These are phyloP conservation scores for Vitis cinerea DNA, from an alignment of 164 flowering plant species.

Conservation along the genomic window DNA sequence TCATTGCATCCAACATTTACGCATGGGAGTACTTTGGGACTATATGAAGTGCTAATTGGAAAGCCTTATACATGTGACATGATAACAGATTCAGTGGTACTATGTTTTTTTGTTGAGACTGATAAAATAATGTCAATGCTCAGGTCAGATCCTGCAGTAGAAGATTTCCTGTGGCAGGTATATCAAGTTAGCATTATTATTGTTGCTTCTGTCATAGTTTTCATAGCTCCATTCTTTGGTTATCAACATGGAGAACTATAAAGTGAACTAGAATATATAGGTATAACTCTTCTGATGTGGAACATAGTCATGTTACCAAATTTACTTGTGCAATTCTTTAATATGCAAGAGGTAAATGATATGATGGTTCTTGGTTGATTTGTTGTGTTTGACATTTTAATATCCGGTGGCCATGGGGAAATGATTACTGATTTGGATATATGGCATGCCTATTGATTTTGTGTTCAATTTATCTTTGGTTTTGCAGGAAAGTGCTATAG, in stretches of 20 bases:
- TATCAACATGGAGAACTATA: background rate
- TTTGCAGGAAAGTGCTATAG: constrained; percentile 74
- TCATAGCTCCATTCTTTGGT: background rate
- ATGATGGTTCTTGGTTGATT: too few species aligned
- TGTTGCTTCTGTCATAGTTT: background rate
- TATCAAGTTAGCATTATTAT: constrained; percentile 1
- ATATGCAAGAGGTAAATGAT: too few species aligned
- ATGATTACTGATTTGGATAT: background rate
- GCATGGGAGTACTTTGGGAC: constrained; percentile 91
- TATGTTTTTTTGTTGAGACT: constrained; percentile 72
- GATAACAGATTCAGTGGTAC: constrained; percentile 75
- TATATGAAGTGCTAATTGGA: constrained; percentile 75
- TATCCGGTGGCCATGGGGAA: too few species aligned
- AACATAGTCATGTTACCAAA: too few species aligned
- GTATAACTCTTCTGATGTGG: background rate
- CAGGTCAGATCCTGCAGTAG: constrained; percentile 64
- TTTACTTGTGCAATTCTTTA: too few species aligned
- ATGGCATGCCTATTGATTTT: background rate
- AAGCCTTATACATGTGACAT: constrained; percentile 75
- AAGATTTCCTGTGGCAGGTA: constrained; percentile 96
- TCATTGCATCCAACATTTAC: constrained; percentile 82
- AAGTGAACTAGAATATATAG: background rate
- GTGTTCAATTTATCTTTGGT: background rate
- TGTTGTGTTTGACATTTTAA: too few species aligned
- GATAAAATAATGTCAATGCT: constrained; percentile 61